Percentiles rank a stretch among this genome's conserved stretches.
These are phyloP conservation scores for Apostasia ramifera DNA, from an alignment of 106 monocot genomes.

Conservation along the genomic window DNA sequence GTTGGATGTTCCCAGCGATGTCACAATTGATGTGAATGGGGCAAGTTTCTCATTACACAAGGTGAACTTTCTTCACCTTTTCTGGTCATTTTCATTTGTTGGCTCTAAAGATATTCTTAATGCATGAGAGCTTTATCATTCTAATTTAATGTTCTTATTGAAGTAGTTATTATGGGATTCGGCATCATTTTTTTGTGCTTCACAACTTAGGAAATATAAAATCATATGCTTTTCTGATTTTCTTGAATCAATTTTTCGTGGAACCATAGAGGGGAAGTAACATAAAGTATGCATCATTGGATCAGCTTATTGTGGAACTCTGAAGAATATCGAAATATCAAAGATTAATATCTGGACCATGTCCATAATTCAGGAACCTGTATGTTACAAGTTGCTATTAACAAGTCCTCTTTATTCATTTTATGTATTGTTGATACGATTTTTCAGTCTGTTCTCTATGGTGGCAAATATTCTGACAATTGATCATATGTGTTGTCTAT, in stretches of 20 bases:
- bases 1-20: conserved; percentile 49
- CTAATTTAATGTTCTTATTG: not conserved
- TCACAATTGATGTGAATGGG: conserved; percentile 35
- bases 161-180: not conserved
- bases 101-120: not conserved
- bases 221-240: not conserved
- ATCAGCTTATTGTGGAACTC: not conserved
- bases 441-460: not conserved
- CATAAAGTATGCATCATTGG: not conserved
- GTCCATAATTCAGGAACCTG: too few species aligned
- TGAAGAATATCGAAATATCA: not conserved
- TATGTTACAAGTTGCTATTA: too few species aligned
- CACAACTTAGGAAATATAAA: not conserved
- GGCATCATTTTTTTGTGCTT: not conserved
- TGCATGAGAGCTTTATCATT: conserved; percentile 1
- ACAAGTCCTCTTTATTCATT: too few species aligned
- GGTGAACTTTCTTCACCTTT: conserved; percentile 16
- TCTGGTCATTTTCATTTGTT: not conserved
- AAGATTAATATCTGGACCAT: too few species aligned
- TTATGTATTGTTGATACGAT: not conserved
- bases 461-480: not conserved
- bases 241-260: not conserved
- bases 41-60: conserved; percentile 38
- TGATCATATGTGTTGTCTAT: not conserved
- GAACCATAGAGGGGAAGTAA: not conserved